Percentiles rank a stretch among this genome's conserved stretches.
phyloP scores from a whole-genome alignment of 228 moss, liverwort and hornwort genomes.

The Sphagnum fallax region DNA sequence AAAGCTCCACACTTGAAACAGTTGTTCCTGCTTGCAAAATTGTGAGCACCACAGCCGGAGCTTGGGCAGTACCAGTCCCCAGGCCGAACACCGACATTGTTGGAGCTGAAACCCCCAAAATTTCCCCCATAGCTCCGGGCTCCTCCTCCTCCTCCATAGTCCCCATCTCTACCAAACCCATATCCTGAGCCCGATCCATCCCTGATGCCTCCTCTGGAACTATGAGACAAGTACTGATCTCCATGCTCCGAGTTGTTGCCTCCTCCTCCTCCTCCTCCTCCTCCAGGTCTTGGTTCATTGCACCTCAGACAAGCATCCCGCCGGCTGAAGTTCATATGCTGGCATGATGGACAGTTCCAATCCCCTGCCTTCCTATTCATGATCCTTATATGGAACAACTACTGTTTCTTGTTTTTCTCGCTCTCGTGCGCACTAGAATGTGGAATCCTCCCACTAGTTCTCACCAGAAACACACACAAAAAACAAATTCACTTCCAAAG shows the following conservation, averaged over 20 bases:
- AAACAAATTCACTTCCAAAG: too few species aligned
- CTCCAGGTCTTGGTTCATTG: slow-evolving; percentile 42
- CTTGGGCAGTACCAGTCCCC: slow-evolving; percentile 56
- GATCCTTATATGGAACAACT: not conserved
- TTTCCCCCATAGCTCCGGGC: slow-evolving; percentile 32
- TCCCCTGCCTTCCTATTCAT: slow-evolving; percentile 55
- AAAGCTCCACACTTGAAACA: slow-evolving; percentile 49
- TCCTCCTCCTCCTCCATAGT: slow-evolving; percentile 22
- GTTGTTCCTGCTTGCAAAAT: slow-evolving; percentile 53
- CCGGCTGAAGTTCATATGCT: slow-evolving; percentile 57
- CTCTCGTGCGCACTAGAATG: too few species aligned
- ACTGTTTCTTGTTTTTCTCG: too few species aligned
- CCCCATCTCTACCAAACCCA: slow-evolving; percentile 18
- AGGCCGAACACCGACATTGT: slow-evolving; percentile 38
- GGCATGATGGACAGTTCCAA: slow-evolving; percentile 57
- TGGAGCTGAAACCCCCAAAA: slow-evolving; percentile 26
- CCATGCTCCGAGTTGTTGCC: slow-evolving; percentile 2
- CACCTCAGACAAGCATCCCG: slow-evolving; percentile 52
- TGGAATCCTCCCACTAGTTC: too few species aligned
- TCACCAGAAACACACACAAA: too few species aligned
- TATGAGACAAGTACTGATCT: too few species aligned
- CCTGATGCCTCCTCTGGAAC: slow-evolving; percentile 11
- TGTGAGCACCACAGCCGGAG: slow-evolving; percentile 44
- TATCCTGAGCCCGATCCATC: slow-evolving; percentile 19
- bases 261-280: slow-evolving; percentile 11